These are phyloP conservation scores for Globisporangium perplexum DNA, from an alignment of 352 stramenopile species.

Conservation along the genomic window DNA sequence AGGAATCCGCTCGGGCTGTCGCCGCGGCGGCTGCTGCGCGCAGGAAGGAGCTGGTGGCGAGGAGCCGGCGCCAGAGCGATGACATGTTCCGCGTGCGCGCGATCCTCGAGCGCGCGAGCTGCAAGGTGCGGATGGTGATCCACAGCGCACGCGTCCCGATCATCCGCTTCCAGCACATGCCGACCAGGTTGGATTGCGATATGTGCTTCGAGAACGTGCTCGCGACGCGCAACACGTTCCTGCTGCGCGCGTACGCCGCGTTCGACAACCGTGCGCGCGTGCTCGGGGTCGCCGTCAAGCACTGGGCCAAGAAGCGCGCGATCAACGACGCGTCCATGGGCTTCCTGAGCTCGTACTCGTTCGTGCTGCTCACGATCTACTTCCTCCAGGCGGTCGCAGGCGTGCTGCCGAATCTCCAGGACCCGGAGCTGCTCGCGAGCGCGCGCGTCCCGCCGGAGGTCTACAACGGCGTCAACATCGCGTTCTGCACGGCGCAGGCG, in stretches of 20 bases:
- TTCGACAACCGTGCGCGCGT: constrained; percentile 76
- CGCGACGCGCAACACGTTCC: constrained; percentile 70
- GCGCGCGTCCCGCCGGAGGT: constrained; percentile 25
- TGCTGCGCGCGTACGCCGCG: constrained; percentile 71
- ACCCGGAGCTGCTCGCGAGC: constrained; percentile 40
- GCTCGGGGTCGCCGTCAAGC: constrained; percentile 95
- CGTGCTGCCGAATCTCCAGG: constrained; percentile 95
- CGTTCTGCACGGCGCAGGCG: constrained; percentile 53
- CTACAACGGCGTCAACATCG: constrained; percentile 61
- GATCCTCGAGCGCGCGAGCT: constrained; percentile 44
- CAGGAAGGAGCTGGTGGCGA: constrained; percentile 32
- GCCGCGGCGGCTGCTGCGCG: constrained; percentile 12
- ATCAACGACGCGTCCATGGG: constrained; percentile 96
- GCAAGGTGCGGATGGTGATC: constrained; percentile 59
- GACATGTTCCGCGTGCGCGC: constrained; percentile 45
- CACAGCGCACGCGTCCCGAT: constrained; percentile 70
- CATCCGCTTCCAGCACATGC: constrained; percentile 63
- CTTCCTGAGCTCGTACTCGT: constrained; percentile 98
- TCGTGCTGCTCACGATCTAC: constrained; percentile 96
- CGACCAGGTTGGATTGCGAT: constrained; percentile 64
- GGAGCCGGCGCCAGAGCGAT: constrained; percentile 30
- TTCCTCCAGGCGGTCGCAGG: constrained; percentile 87
- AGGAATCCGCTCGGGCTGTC: constrained; percentile 3
- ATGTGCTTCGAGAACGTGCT: constrained; percentile 84
- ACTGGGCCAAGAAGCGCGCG: constrained; percentile 95